phyloP scores from a whole-genome alignment of 352 stramenopile species.

The Phytophthora fragariaefolia region DNA sequence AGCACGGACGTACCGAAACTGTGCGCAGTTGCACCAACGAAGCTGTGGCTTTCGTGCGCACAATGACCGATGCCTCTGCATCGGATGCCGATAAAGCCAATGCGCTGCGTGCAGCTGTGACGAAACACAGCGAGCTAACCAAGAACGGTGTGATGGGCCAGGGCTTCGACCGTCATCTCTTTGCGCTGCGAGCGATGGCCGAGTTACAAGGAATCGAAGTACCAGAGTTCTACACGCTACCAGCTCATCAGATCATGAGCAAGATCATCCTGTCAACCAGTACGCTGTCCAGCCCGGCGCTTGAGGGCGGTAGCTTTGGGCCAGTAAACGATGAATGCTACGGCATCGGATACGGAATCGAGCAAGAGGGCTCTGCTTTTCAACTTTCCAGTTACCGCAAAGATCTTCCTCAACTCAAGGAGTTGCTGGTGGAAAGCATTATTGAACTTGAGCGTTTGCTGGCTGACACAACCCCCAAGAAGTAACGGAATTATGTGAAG shows the following conservation, averaged over 20 bases:
- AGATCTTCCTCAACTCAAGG: conserved; percentile 75
- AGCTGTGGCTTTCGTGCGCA: conserved; percentile 73
- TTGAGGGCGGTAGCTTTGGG: conserved; percentile 91
- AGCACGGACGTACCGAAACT: conserved; percentile 91
- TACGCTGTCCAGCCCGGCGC: conserved; percentile 82
- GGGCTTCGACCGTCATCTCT: conserved; percentile 90
- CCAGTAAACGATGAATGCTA: conserved; percentile 92
- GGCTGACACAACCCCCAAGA: conserved; percentile 44
- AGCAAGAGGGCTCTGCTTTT: conserved; percentile 84
- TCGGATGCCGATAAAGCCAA: conserved; percentile 67
- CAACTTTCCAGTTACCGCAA: conserved; percentile 88
- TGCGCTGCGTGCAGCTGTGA: conserved; percentile 74
- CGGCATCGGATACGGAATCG: conserved; percentile 90
- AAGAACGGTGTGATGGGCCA: conserved; percentile 93
- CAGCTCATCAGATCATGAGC: conserved; percentile 80
- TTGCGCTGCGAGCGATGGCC: conserved; percentile 78
- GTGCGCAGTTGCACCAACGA: conserved; percentile 91
- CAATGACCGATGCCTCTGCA: conserved; percentile 66
- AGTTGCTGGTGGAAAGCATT: conserved; percentile 77
- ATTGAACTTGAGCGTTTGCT: conserved; percentile 76
- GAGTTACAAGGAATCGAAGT: conserved; percentile 59
- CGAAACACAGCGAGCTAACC: conserved; percentile 89
- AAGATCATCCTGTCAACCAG: conserved; percentile 93
- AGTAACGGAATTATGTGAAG: conserved; percentile 28
- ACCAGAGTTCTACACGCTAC: conserved; percentile 83